These are phyloP conservation scores for Aureobasidium melanogenum DNA, from an alignment of 2,329 filamentous ascomycete genomes.

Conservation along the genomic window DNA sequence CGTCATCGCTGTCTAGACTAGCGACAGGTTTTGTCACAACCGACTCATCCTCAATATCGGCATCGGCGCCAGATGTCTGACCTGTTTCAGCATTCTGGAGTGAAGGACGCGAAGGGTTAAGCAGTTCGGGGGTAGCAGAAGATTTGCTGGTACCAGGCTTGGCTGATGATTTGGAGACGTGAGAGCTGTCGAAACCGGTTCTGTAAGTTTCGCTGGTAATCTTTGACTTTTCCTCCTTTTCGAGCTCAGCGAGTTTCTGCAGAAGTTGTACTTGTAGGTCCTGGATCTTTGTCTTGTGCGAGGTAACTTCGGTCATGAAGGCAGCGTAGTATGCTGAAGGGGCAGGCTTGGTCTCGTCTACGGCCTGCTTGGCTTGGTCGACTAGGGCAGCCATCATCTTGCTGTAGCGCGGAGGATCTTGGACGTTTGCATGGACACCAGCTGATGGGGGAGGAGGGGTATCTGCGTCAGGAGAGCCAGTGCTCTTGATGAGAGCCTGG, in stretches of 20 bases:
- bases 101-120: constrained; percentile 55
- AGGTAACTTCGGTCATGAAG: constrained; percentile 70
- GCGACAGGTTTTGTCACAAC: constrained; percentile 30
- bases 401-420: constrained; percentile 74
- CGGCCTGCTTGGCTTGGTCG: constrained; percentile 81
- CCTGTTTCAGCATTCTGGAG: constrained; percentile 32
- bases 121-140: constrained; percentile 33
- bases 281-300: constrained; percentile 68
- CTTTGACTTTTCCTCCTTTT: constrained; percentile 76
- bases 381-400: constrained; percentile 98
- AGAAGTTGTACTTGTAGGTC: constrained; percentile 67
- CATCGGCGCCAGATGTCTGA: constrained; percentile 51
- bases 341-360: constrained; percentile 63
- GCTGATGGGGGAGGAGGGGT: constrained; percentile 68
- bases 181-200: constrained; percentile 82
- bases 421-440: constrained; percentile 66
- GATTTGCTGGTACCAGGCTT: constrained; percentile 17
- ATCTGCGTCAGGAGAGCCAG: constrained; percentile 60
- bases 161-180: constrained; percentile 52
- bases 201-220: constrained; percentile 89
- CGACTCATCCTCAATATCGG: constrained; percentile 49
- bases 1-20: constrained; percentile 54
- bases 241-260: constrained; percentile 66
- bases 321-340: constrained; percentile 54
- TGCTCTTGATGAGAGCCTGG: constrained; percentile 76